These are phyloP conservation scores for Penicillium goetzii DNA, from an alignment of 495 filamentous ascomycete species.

Conservation along the genomic window DNA sequence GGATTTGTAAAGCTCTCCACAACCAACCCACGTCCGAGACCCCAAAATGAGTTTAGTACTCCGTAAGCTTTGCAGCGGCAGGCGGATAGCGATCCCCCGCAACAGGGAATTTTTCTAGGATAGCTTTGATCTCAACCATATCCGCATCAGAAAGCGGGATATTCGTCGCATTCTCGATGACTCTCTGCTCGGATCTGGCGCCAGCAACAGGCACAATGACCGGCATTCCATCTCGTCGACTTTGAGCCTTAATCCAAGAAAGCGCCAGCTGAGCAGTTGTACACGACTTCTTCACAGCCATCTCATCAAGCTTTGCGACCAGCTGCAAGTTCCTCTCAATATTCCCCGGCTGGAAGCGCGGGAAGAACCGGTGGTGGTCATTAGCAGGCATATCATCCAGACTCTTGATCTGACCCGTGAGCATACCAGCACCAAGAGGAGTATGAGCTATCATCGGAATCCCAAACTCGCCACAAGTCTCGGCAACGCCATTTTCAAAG, in stretches of 20 bases:
- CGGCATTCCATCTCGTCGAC: background rate
- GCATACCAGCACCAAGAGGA: constrained; percentile 1
- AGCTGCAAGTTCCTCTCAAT: background rate
- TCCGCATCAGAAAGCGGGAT: background rate
- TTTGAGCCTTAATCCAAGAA: background rate
- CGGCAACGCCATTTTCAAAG: background rate
- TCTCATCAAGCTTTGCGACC: background rate
- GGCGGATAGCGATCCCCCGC: background rate
- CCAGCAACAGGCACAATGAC: background rate
- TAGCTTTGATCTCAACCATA: background rate
- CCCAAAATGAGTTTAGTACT: background rate
- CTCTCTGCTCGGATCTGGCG: background rate
- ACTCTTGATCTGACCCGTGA: background rate
- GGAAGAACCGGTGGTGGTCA: background rate
- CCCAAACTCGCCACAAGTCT: background rate
- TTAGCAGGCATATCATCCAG: background rate
- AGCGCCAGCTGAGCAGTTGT: background rate
- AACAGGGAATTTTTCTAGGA: background rate
- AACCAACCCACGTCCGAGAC: background rate
- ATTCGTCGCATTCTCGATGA: background rate
- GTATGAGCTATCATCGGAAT: background rate
- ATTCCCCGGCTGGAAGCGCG: background rate
- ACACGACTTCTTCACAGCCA: background rate
- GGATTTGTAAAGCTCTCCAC: background rate
- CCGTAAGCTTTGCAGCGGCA: background rate